These are phyloP conservation scores for Triticum monococcum DNA, from an alignment of 176 grass and related monocot genomes.

Conservation along the genomic window DNA sequence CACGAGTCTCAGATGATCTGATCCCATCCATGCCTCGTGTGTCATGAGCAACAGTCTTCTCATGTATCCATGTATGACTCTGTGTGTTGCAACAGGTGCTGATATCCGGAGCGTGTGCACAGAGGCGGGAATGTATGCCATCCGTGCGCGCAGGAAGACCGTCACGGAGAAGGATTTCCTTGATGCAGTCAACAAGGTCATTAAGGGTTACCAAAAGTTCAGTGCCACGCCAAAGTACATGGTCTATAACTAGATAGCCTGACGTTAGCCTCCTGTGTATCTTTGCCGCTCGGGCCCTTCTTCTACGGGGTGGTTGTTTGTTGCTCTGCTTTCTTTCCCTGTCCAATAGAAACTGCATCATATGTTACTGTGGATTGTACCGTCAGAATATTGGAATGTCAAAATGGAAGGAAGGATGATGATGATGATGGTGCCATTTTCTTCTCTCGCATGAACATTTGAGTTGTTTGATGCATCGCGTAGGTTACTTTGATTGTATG, in stretches of 20 bases:
- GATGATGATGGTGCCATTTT: not conserved
- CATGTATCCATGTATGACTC: not conserved
- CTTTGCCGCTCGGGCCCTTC: not conserved
- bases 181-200: conserved; percentile 77
- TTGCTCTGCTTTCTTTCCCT: not conserved
- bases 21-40: not conserved
- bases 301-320: not conserved
- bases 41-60: not conserved
- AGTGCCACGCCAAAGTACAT: conserved; percentile 74
- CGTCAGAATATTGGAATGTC: not conserved
- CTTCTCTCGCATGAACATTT: not conserved
- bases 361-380: not conserved
- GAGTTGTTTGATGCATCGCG: not conserved
- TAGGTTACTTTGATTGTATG: not conserved
- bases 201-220: conserved; percentile 79
- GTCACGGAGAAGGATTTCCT: conserved; percentile 77
- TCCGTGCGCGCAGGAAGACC: conserved; percentile 69
- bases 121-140: conserved; percentile 68
- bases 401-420: not conserved
- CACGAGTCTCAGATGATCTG: not conserved
- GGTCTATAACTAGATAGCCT: conserved; percentile 59
- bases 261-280: not conserved
- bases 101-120: conserved; percentile 82
- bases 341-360: conserved; percentile 20
- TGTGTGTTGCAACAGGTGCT: conserved; percentile 40